Percentiles rank a stretch among this genome's conserved stretches.
These are phyloP conservation scores for Corymbia calophylla DNA, from an alignment of 441 rosid genomes.

Conservation along the genomic window DNA sequence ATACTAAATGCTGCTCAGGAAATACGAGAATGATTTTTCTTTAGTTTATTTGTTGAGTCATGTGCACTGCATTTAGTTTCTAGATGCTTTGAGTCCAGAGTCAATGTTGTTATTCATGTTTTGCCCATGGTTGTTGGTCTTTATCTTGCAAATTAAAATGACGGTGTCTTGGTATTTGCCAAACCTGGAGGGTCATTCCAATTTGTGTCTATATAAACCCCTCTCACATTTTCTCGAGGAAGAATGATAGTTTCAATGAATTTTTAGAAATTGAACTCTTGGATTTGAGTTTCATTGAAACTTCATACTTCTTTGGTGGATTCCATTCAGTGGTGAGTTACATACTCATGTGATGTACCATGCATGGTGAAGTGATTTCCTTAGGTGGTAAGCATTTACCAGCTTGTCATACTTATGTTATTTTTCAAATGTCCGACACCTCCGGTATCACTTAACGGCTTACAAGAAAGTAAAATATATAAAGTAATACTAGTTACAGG, in stretches of 20 bases:
- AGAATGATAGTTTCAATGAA: neutral
- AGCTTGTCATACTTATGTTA: too few relatives aligned
- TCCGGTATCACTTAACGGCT: too few relatives aligned
- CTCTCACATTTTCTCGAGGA: neutral
- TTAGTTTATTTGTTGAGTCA: neutral
- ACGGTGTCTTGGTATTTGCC: neutral
- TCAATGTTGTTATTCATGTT: neutral
- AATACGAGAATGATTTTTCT: neutral
- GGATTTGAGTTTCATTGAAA: neutral
- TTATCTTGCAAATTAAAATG: neutral
- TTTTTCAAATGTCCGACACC: too few relatives aligned
- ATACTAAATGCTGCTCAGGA: neutral
- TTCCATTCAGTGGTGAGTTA: neutral
- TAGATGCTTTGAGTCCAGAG: neutral
- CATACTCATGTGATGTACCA: neutral
- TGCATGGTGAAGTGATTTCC: neutral
- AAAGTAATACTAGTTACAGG: neutral
- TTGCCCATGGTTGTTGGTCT: neutral
- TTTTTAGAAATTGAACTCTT: neutral
- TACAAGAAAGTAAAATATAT: too few relatives aligned
- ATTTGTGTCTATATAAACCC: neutral
- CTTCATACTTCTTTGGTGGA: neutral
- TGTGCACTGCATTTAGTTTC: neutral
- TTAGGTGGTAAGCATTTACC: too few relatives aligned
- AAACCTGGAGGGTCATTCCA: neutral